Evolutionary conservation across 2,329 filamentous ascomycete species (phyloP), one percentile per base, ranked within the genome.

Genomic region (Mycosphaerelloides madeirae): DNA sequence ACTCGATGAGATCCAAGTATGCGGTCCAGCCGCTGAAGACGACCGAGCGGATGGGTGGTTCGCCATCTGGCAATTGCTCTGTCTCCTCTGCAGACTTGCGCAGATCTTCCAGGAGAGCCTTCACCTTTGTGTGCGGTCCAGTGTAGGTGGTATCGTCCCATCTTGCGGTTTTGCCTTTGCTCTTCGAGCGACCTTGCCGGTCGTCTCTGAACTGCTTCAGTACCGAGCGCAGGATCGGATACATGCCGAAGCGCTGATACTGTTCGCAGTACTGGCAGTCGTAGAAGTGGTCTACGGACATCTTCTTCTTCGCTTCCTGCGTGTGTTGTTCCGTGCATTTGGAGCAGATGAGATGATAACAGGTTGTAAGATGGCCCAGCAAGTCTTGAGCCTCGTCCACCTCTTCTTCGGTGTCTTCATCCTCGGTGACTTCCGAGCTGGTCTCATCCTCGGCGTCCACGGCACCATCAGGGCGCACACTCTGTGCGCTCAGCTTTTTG

Each of bases 21-120:
- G 85, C 84, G 0, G 93, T 97, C 90, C 93, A 97, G n/a, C 83
- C 84, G 0, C 89, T 95, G 67, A 97, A 97, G 6, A 98, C 82
- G 12, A 98, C 89, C 19, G 87, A 71, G 49, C 48, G 97, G 68
- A 87, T 85, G 0, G 90, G 90, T 0, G 80, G 78, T 59, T 90
- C 80, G 43, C 56, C 61, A 9, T 78, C 69, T 0, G 81, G 79
- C 8, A 79, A 72, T 0, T 69, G 70, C 29, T 77, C 74, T 48
- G 81, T 87, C 61, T 83, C 79, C 1, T 73, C 72, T 45, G 81
- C 79, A 40, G 81, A 80, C 39, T 75, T 72, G 1, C 85, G 66
- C 6, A 98, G 77, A 50, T 87, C 82, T n/a, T 83, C 72, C 0
- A 98, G 62, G 2, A 98, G 73, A 1, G 87, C 88, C 45, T 78